Evolutionary conservation across 257 asterid species (phyloP).

Genomic region (Forsythia suspensa): DNA sequence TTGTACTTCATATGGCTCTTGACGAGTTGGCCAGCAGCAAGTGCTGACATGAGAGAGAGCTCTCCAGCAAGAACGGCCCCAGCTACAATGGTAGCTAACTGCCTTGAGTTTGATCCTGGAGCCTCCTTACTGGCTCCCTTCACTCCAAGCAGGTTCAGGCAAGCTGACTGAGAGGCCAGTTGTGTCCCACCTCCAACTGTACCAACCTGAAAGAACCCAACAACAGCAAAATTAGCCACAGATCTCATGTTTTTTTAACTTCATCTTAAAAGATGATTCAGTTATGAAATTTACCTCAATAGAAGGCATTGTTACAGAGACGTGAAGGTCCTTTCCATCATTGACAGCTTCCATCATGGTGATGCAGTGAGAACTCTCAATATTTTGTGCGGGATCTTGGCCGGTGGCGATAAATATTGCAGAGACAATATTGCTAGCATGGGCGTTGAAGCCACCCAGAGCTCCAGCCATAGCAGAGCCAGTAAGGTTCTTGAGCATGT

Average conservation of each 20-base stretch:
- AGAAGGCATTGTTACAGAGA: conserved; percentile 46
- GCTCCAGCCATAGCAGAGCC: conserved; percentile 55
- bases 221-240: neutral
- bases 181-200: conserved; percentile 52
- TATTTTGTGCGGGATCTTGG: conserved; percentile 42
- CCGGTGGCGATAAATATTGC: conserved; percentile 41
- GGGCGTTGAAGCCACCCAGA: conserved; percentile 47
- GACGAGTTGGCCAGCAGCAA: conserved; percentile 51
- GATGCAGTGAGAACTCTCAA: conserved; percentile 51
- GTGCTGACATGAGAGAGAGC: conserved; percentile 47
- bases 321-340: conserved; percentile 41
- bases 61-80: conserved; percentile 47
- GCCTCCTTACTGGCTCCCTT: conserved; percentile 41
- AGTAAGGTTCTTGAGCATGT: conserved; percentile 50
- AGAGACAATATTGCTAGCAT: conserved; percentile 42
- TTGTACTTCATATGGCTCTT: conserved; percentile 52
- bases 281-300: conserved; percentile 30
- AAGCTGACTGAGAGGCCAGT: conserved; percentile 43
- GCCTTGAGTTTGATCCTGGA: conserved; percentile 41
- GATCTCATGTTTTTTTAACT: neutral
- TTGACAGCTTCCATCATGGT: conserved; percentile 53
- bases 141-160: conserved; percentile 41
- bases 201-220: conserved; percentile 28
- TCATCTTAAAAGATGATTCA: neutral
- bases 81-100: conserved; percentile 43